Conservation (phyloP, 352 stramenopile species). For the Phytophthora meadii region DNA sequence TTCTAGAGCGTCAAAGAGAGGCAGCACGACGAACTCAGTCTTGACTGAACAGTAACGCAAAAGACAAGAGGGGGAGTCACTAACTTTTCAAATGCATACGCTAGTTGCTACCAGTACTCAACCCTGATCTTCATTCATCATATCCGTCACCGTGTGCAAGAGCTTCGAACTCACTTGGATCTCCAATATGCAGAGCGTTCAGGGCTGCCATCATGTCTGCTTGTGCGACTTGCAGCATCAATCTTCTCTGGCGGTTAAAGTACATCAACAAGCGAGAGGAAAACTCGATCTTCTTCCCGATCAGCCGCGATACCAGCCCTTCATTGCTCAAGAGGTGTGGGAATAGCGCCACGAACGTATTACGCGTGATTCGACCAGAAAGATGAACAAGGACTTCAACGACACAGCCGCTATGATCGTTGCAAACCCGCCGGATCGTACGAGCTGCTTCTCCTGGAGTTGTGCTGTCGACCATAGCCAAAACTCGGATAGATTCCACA, state of each 20-base stretch:
- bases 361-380: slow-evolving; percentile 7
- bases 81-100: no score
- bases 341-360: slow-evolving; percentile 15
- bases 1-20: slow-evolving; percentile 60
- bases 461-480: slow-evolving; percentile 8
- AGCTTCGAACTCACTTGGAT: slow-evolving; percentile 2
- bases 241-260: slow-evolving; percentile 19
- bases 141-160: neutral
- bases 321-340: slow-evolving; percentile 17
- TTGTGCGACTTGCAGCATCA: slow-evolving; percentile 22
- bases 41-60: slow-evolving; percentile 10
- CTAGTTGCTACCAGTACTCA: no score
- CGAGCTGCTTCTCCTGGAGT: slow-evolving; percentile 5
- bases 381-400: slow-evolving; percentile 18
- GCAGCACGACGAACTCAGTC: slow-evolving; percentile 12
- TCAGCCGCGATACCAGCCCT: slow-evolving; percentile 6
- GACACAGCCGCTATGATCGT: slow-evolving; percentile 17
- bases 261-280: slow-evolving; percentile 24
- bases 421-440: slow-evolving; percentile 15
- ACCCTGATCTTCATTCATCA: neutral
- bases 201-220: slow-evolving; percentile 21
- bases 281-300: slow-evolving; percentile 18
- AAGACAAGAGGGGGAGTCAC: no score
- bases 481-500: slow-evolving; percentile 28
- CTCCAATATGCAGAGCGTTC: neutral